Evolutionary conservation across 1,139 yeast genomes (phyloP).

Genomic region (Zygosaccharomyces pseudobailii): DNA sequence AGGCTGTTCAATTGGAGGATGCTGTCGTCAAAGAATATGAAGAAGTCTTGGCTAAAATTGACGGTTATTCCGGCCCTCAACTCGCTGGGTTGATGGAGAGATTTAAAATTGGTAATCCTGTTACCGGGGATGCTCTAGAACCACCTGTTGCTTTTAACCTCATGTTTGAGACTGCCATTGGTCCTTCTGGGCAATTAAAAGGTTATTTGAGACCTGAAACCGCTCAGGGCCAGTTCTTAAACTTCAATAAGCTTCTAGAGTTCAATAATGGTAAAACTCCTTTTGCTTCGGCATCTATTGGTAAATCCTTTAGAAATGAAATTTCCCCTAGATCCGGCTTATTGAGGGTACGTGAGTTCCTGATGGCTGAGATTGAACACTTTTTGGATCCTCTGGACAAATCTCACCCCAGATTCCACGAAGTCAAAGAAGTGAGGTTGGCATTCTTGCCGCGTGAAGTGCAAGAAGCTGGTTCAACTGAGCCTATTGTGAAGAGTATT

Average conservation of each 20-base stretch:
- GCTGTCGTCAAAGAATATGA: constrained; percentile 75
- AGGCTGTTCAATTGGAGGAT: constrained; percentile 83
- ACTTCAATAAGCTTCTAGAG: constrained; percentile 88
- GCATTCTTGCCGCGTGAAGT: constrained; percentile 78
- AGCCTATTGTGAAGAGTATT: constrained; percentile 56
- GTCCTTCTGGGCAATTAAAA: constrained; percentile 94
- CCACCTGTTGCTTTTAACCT: constrained; percentile 93
- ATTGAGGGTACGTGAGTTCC: constrained; percentile 94
- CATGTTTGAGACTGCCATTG: constrained; percentile 99
- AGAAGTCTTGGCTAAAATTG: constrained; percentile 83
- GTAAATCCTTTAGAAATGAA: constrained; percentile 98
- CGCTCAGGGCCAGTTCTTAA: constrained; percentile 98
- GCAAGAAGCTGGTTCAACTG: constrained; percentile 81
- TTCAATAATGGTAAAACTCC: constrained; percentile 97
- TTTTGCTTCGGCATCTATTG: constrained; percentile 97
- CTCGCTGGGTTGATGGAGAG: constrained; percentile 82
- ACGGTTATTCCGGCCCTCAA: constrained; percentile 89
- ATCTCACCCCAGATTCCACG: constrained; percentile 71
- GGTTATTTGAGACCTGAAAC: constrained; percentile 98
- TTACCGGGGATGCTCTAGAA: constrained; percentile 78
- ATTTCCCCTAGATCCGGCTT: constrained; percentile 98
- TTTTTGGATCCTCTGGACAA: constrained; percentile 91
- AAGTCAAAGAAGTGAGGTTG: constrained; percentile 68
- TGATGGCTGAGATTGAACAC: constrained; percentile 99
- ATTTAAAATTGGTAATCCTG: constrained; percentile 84